A percentile compares a stretch with the other conserved stretches of the same genome.
Conservation (phyloP, 768 basidiomycete species). For the Suillus bovinus region DNA sequence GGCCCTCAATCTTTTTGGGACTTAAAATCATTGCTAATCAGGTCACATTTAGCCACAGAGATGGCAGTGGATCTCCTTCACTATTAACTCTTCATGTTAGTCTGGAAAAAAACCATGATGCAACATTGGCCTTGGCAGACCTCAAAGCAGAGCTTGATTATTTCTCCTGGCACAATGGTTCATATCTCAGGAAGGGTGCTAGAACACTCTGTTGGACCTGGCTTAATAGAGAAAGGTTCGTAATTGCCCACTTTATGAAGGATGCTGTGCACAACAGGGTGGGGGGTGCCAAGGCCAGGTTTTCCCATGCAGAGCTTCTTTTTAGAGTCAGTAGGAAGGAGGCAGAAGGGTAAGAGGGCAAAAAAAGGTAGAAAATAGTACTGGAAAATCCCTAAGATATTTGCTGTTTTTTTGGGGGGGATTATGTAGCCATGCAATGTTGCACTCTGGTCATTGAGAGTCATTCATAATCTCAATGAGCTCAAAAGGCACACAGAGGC, state of each 20-base stretch:
- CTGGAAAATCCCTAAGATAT: not conserved
- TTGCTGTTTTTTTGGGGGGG: not conserved
- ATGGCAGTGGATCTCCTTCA: not conserved
- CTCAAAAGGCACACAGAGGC: not conserved
- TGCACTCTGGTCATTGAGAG: not conserved
- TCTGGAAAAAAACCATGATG: not conserved
- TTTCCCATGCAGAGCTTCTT: not conserved
- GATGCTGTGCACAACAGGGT: too few species aligned
- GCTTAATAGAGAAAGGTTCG: too few species aligned
- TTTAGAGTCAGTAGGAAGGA: not conserved
- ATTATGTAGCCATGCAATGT: not conserved
- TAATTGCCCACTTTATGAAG: too few species aligned
- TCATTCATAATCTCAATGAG: not conserved
- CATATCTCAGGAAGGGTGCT: not conserved
- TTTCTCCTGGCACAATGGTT: not conserved
- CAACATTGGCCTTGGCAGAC: not conserved
- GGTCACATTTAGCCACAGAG: not conserved
- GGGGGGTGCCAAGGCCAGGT: not conserved
- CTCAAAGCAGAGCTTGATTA: not conserved
- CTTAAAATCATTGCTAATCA: constrained; percentile 8
- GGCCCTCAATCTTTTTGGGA: constrained; percentile 7
- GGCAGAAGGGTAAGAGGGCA: not conserved
- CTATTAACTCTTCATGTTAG: not conserved
- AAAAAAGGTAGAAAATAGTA: not conserved
- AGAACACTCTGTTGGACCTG: not conserved